These are phyloP conservation scores for Phaeosphaeria sp. DNA, from an alignment of 2,329 filamentous ascomycete species.

Conservation along the genomic window DNA sequence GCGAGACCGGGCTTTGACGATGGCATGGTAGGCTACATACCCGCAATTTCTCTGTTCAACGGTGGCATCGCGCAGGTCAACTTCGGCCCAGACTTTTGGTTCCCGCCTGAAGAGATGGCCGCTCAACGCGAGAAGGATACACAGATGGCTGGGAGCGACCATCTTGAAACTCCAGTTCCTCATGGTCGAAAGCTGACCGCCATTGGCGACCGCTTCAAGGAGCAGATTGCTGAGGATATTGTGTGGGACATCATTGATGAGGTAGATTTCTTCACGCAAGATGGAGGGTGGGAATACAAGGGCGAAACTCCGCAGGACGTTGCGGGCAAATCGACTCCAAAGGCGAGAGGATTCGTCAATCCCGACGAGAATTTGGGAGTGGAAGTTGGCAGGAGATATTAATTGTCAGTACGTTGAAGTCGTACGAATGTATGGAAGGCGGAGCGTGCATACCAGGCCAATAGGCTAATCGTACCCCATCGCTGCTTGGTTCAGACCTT, in stretches of 20 bases:
- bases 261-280: conserved; percentile 85
- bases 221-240: conserved; percentile 94
- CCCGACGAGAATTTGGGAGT: conserved; percentile 47
- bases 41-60: conserved; percentile 88
- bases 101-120: conserved; percentile 71
- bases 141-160: conserved; percentile 34
- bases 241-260: conserved; percentile 94
- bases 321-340: conserved; percentile 44
- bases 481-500: no score
- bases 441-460: no score
- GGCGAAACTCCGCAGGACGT: conserved; percentile 43
- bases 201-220: conserved; percentile 80
- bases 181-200: conserved; percentile 58
- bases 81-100: conserved; percentile 94
- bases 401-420: not conserved
- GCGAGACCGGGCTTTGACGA: conserved; percentile 90
- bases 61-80: conserved; percentile 92
- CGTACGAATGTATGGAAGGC: no score
- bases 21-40: conserved; percentile 94
- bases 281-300: conserved; percentile 57
- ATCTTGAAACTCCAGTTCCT: conserved; percentile 21
- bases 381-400: conserved; percentile 46
- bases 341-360: conserved; percentile 46
- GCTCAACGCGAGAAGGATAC: conserved; percentile 44
- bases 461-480: no score